Evolutionary conservation across 2,329 filamentous ascomycete species (phyloP), one percentile per base, ranked within the genome.

Genomic region (Penicillium concentricum): DNA sequence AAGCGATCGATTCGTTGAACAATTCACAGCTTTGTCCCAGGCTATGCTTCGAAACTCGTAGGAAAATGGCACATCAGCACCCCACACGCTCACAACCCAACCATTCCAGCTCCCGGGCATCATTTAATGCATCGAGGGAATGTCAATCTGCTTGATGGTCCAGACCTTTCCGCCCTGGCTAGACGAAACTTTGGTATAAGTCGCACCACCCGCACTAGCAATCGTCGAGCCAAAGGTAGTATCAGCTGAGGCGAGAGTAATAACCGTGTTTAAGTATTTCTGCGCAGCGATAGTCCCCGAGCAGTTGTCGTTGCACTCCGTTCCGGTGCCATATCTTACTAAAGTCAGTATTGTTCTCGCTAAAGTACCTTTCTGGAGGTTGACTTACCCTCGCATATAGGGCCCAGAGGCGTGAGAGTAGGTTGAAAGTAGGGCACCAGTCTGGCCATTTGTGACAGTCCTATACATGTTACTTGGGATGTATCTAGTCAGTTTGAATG

Each of bases 261-360:
- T 74, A n/a, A 64, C 64, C 1, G 74, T 78, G 56, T 76, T 72
- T 39, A 70, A 51, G 59, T 78, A 78, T 16, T 67, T 64, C 64
- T 78, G 76, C 5, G 67, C 60, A 6, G 70, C 68, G 28, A 74
- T 61, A n/a, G 76, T 78, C n/a, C 71, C 72, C 0, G 67, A 72
- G 65, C 76, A 78, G 41, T 56, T 61, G 16, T 64, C 50, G 58
- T 77, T 60, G 43, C 76, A 79, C 59, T 78, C 74, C 2, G 75
- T 78, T n/a, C 75, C 75, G 2, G 74, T 78, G 41, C 74, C 74
- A 24, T 68, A 68, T 34, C 66, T 68, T 51, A 8, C 12, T 13
- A 0, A 4, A 5, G 34, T 61, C 41, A 61, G 48, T 38, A 38
- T 20, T 18, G 2, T 30, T 16, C 28, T 30, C 16, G 1, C 7